A percentile compares a stretch with the other conserved stretches of the same genome.
These are phyloP conservation scores for Blastomyces silverae DNA, from an alignment of 2,329 filamentous ascomycete genomes.

Conservation along the genomic window DNA sequence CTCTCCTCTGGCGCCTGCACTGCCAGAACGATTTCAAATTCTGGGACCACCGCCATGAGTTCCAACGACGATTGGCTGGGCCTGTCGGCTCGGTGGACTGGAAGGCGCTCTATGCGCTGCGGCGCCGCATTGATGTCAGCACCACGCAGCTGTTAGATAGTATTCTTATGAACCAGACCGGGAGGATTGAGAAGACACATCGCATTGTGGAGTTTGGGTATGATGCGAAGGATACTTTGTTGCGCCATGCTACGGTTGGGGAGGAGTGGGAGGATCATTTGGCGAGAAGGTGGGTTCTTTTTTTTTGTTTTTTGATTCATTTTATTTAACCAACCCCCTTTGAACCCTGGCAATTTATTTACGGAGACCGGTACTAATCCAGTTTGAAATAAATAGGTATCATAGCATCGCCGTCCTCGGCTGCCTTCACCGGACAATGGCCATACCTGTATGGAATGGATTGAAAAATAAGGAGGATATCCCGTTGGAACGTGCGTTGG, in stretches of 20 bases:
- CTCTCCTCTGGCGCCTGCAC: constrained; percentile 71
- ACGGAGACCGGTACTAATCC: constrained; percentile 10
- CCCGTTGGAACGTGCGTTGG: constrained; percentile 65
- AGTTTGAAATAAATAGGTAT: constrained; percentile 48
- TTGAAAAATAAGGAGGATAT: constrained; percentile 48
- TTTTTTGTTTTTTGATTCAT: background rate
- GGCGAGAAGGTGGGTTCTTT: constrained; percentile 44
- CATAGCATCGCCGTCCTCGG: constrained; percentile 68
- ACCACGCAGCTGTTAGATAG: constrained; percentile 55
- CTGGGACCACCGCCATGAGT: constrained; percentile 64
- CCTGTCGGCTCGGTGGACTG: constrained; percentile 59
- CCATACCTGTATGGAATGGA: constrained; percentile 68
- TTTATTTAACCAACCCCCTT: background rate
- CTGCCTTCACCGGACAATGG: constrained; percentile 72
- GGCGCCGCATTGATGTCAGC: constrained; percentile 48
- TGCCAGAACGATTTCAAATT: constrained; percentile 63
- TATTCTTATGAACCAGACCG: constrained; percentile 63
- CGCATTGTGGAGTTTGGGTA: constrained; percentile 67
- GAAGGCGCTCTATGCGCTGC: constrained; percentile 60
- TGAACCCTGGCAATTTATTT: constrained; percentile 5
- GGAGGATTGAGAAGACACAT: constrained; percentile 63
- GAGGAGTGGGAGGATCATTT: constrained; percentile 65
- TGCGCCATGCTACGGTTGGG: constrained; percentile 56
- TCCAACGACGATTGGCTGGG: constrained; percentile 50
- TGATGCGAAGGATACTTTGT: constrained; percentile 79